These are phyloP conservation scores for Hibiscus trionum DNA, from an alignment of 345 rosid species.

Conservation along the genomic window DNA sequence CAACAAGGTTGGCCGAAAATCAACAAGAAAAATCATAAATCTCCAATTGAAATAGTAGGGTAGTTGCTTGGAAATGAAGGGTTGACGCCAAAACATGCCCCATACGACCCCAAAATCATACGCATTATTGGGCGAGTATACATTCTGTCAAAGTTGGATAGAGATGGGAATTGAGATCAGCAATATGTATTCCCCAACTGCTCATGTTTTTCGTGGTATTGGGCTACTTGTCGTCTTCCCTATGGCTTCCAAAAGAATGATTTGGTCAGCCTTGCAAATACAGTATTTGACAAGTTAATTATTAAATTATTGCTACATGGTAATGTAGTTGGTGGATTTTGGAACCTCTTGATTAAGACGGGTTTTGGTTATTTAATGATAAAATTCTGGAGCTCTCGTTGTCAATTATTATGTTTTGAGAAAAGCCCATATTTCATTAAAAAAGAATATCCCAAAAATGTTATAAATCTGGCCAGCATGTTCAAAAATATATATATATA, in stretches of 20 bases:
- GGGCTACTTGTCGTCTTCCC: constrained; percentile 17
- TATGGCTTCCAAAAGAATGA: constrained; percentile 10
- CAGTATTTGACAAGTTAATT: neutral
- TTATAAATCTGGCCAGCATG: no score
- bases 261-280: constrained; percentile 9
- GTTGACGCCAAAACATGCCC: neutral
- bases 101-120: neutral
- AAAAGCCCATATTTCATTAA: no score
- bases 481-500: no score
- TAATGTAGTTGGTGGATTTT: constrained; percentile 16
- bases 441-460: no score
- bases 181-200: neutral
- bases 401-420: neutral
- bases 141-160: constrained; percentile 1
- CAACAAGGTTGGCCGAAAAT: no score
- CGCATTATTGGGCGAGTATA: neutral
- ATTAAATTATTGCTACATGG: neutral
- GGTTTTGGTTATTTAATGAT: neutral
- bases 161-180: neutral
- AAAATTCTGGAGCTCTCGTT: neutral
- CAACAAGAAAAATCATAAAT: no score
- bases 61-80: no score
- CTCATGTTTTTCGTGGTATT: constrained; percentile 3
- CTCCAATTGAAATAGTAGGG: no score
- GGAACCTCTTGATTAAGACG: constrained; percentile 11